Evolutionary conservation across 495 filamentous ascomycete genomes (phyloP), one percentile per base, ranked within the genome.

Genomic region (Daldinia loculata): DNA sequence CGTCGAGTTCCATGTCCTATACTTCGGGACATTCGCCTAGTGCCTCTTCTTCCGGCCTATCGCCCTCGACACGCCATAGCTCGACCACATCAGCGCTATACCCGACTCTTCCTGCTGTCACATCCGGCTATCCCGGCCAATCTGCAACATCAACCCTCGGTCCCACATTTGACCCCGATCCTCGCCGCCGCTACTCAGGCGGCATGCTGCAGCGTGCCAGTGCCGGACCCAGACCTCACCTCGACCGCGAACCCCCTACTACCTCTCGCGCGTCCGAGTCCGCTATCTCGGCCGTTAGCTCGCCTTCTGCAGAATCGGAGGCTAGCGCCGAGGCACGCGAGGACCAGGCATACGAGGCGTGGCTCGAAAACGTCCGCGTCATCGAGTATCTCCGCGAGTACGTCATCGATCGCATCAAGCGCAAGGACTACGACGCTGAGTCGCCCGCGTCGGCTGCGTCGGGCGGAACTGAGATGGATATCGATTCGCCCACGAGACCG

Each of bases 1-100:
- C 94, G 1, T 94, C 92, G n/a, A 94, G 91, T 74, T 87, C 89
- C 15, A 86, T 93, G 76, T 94, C 92, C 0, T 95, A 97, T 80
- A 91, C 88, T 22, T 94, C 93, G 0, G 89, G 89, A 61, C 93
- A 95, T 75, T 98, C 95, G 4, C 95, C 95, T 0, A 86, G 84
- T 73, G 89, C 91, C 26, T 86, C 86, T 43, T 85, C 88, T 27
- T 79, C 80, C 48, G 88, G 84, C 70, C 86, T 92, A 77, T 92
- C 85, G 65, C 91, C 87, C 24, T 85, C 84, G 29, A 89, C 86
- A 63, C 88, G 87, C 56, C 88, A 87, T 71, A 86, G 85, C 71
- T 87, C 88, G 2, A 82, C 85, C 15, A 78, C 83, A 15, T 85
- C 84, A 24, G 84, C 84, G 30, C 88, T 93, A 84, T 99, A 99